Evolutionary conservation across 768 basidiomycete species (phyloP), one percentile per base, ranked within the genome.

Genomic region (Trametes cingulata): DNA sequence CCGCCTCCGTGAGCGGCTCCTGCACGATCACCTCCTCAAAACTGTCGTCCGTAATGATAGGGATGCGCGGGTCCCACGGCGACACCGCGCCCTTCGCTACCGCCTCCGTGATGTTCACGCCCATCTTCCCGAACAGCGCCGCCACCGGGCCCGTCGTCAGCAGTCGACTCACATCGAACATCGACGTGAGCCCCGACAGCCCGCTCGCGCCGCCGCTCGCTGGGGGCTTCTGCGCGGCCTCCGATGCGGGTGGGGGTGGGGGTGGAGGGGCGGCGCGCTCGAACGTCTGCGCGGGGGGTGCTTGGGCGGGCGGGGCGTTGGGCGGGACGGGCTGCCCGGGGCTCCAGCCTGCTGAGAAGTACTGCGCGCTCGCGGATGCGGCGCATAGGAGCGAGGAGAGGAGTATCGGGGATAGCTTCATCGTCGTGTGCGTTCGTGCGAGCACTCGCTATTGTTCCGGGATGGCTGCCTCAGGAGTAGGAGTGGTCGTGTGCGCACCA

Each of bases 41-140:
- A 72, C 92, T 95, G 49, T 86, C 80, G 72, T 95, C 93, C 51
- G 88, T 92, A 72, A 96, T 84, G 37, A 94, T 76, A 24, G 87
- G 84, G 40, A 95, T 82, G 27, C 91, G 82, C 12, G 77, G 73
- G 67, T 93, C 90, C 91, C 90, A 94, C 55, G 74, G 62, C 20
- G 68, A 67, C 33, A 53, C 40, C 20, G 63, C 68, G 37, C 73
- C 73, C 35, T 68, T 71, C 42, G 75, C 74, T 35, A 85, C 65
- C 60, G 70, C 73, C 65, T 87, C 85, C 2, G 86, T 85, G 63
- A 91, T 75, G 69, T 93, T 93, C 25, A 93, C 70, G n/a, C 91
- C 91, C 36, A 83, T 67, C 54, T 78, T 77, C 12, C 75, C 71
- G 65, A 90, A 80, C 13, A 91, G 60, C 0, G 76, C 76, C 27